phyloP scores from a whole-genome alignment of 2,329 filamentous ascomycete species.

The Xylaria sp. region DNA sequence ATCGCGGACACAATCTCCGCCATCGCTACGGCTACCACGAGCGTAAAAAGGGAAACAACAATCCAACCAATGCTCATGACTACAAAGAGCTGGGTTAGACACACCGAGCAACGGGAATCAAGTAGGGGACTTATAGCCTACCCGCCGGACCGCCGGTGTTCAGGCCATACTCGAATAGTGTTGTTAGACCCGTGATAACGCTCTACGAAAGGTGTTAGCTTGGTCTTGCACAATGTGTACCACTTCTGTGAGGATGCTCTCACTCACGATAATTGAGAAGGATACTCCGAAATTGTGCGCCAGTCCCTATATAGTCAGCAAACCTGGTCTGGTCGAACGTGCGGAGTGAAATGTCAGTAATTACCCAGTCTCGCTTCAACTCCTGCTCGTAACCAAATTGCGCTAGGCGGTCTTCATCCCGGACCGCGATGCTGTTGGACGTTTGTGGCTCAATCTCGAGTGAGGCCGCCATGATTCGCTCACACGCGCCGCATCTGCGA shows the following conservation, averaged over 20 bases:
- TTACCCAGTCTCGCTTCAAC: constrained; percentile 64
- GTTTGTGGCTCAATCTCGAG: constrained; percentile 42
- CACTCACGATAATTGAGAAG: constrained; percentile 68
- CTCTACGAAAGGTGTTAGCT: constrained; percentile 53
- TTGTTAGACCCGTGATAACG: constrained; percentile 69
- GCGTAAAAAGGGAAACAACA: constrained; percentile 65
- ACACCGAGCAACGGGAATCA: background rate
- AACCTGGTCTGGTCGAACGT: background rate
- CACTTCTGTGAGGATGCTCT: constrained; percentile 10
- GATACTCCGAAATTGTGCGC: constrained; percentile 71
- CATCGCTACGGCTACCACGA: constrained; percentile 66
- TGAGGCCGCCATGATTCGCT: constrained; percentile 34
- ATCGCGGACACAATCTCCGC: constrained; percentile 70
- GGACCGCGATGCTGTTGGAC: constrained; percentile 45
- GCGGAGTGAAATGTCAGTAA: background rate
- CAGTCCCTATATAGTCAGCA: constrained; percentile 51
- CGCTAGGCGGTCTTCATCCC: constrained; percentile 64
- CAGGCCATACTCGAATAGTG: constrained; percentile 67
- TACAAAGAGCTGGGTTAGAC: constrained; percentile 16
- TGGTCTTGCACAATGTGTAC: background rate
- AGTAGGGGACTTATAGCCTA: constrained; percentile 7
- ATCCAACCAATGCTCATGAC: constrained; percentile 60
- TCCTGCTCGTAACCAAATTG: constrained; percentile 71
- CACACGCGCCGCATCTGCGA: background rate
- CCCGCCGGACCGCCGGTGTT: constrained; percentile 63